Percentiles rank a stretch among this genome's conserved stretches.
phyloP scores from a whole-genome alignment of 192 early-diverging fungal genomes.

The Mortierella claussenii region DNA sequence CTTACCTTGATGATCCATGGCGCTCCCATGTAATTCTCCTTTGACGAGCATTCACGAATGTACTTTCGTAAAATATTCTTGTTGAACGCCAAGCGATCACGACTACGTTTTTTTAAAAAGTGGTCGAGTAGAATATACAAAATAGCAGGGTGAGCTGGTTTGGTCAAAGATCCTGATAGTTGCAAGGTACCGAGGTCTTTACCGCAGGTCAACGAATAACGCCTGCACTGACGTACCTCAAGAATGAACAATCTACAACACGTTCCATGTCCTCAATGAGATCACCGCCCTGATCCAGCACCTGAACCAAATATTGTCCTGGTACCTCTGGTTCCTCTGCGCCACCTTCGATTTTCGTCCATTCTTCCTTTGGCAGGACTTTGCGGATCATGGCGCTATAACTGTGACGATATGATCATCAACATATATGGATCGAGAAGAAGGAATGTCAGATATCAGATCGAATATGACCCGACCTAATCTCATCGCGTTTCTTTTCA shows the following conservation, averaged over 20 bases:
- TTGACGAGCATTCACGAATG: conserved; percentile 70
- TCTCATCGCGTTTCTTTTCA: not conserved
- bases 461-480: no score
- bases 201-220: no score
- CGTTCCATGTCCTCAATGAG: conserved; percentile 62
- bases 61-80: conserved; percentile 79
- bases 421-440: not conserved
- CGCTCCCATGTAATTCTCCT: conserved; percentile 76
- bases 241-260: conserved; percentile 41
- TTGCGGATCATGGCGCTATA: conserved; percentile 57
- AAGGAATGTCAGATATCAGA: no score
- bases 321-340: conserved; percentile 18
- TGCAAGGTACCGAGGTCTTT: no score
- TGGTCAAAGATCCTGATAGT: no score
- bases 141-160: not conserved
- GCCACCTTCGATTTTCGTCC: conserved; percentile 24
- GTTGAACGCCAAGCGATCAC: conserved; percentile 72
- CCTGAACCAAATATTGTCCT: conserved; percentile 59
- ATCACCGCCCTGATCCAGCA: conserved; percentile 64
- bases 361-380: conserved; percentile 40
- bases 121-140: not conserved
- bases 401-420: conserved; percentile 15
- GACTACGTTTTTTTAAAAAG: no score
- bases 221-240: no score
- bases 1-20: conserved; percentile 76